phyloP scores from a whole-genome alignment of 2,329 filamentous ascomycete genomes.

The Pleoardoris graminearum region DNA sequence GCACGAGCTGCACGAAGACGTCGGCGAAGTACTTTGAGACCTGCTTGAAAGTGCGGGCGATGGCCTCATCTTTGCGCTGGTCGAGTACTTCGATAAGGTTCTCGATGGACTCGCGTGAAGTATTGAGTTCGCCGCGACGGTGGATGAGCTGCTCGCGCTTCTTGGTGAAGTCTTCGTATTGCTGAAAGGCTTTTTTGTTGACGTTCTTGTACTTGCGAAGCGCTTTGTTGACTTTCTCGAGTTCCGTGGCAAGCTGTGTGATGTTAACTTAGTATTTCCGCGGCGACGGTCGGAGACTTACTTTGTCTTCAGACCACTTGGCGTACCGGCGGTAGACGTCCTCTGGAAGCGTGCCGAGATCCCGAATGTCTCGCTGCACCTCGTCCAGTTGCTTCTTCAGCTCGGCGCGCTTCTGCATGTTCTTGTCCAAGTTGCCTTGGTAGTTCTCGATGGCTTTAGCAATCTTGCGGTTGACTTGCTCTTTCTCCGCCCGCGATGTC shows the following conservation, averaged over 20 bases:
- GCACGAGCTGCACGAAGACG: conserved; percentile 94
- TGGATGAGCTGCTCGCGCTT: conserved; percentile 86
- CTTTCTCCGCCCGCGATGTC: conserved; percentile 63
- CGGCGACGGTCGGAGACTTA: conserved; percentile 48
- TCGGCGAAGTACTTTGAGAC: conserved; percentile 90
- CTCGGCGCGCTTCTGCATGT: conserved; percentile 82
- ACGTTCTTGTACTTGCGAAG: conserved; percentile 97
- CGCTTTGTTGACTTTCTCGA: conserved; percentile 89
- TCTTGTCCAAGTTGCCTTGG: conserved; percentile 90
- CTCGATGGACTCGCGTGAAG: conserved; percentile 83
- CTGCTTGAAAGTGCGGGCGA: conserved; percentile 97
- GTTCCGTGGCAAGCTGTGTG: conserved; percentile 52
- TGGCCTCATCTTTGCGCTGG: conserved; percentile 94
- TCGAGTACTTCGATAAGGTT: conserved; percentile 91
- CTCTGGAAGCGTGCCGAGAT: conserved; percentile 89
- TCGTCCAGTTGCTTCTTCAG: conserved; percentile 77
- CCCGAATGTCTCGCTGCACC: conserved; percentile 84
- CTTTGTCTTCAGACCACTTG: conserved; percentile 75
- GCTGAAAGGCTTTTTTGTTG: conserved; percentile 99
- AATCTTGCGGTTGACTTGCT: conserved; percentile 74
- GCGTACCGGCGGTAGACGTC: conserved; percentile 92
- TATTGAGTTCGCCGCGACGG: conserved; percentile 83
- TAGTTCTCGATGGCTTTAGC: conserved; percentile 78
- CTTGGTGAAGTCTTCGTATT: conserved; percentile 95
- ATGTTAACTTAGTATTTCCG: conserved; percentile 19